phyloP scores from a whole-genome alignment of 2,329 filamentous ascomycete genomes.

The Chalara sp. region DNA sequence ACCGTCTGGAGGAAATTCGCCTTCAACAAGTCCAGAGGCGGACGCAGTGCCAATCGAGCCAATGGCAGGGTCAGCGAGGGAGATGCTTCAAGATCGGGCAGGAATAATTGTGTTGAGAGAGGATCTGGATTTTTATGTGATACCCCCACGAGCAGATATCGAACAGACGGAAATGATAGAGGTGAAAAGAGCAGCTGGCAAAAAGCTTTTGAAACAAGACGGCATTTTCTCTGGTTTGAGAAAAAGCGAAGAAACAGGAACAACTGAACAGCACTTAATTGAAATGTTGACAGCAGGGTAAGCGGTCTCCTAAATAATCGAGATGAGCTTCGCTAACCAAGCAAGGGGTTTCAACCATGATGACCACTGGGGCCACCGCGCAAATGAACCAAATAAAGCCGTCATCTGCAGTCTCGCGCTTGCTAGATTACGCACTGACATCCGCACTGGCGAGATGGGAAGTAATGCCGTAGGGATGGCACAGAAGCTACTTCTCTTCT shows the following conservation, averaged over 20 bases:
- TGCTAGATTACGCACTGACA: slow-evolving; percentile 86
- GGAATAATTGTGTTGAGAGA: slow-evolving; percentile 96
- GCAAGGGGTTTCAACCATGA: slow-evolving; percentile 90
- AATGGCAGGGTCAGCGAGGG: slow-evolving; percentile 59
- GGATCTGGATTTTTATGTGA: slow-evolving; percentile 95
- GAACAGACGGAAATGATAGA: slow-evolving; percentile 87
- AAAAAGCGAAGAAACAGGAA: slow-evolving; percentile 91
- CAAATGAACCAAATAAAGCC: slow-evolving; percentile 96
- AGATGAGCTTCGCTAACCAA: background rate
- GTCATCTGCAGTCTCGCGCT: slow-evolving; percentile 96
- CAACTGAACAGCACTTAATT: slow-evolving; percentile 95
- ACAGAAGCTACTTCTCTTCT: slow-evolving; percentile 94
- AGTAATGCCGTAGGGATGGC: slow-evolving; percentile 91
- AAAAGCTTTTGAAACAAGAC: slow-evolving; percentile 78
- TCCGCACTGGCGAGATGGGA: slow-evolving; percentile 69
- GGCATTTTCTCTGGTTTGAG: slow-evolving; percentile 95
- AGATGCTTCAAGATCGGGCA: slow-evolving; percentile 80
- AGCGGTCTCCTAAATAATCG: slow-evolving; percentile 28
- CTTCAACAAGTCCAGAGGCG: slow-evolving; percentile 56
- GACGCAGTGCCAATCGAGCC: slow-evolving; percentile 66
- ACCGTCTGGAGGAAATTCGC: slow-evolving; percentile 62
- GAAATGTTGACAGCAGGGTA: slow-evolving; percentile 99
- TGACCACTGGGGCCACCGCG: slow-evolving; percentile 91
- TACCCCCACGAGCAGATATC: slow-evolving; percentile 80
- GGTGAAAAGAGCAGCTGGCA: slow-evolving; percentile 86